Evolutionary conservation across 2,329 filamentous ascomycete species (phyloP).

Genomic region (Fusarium nurragi): DNA sequence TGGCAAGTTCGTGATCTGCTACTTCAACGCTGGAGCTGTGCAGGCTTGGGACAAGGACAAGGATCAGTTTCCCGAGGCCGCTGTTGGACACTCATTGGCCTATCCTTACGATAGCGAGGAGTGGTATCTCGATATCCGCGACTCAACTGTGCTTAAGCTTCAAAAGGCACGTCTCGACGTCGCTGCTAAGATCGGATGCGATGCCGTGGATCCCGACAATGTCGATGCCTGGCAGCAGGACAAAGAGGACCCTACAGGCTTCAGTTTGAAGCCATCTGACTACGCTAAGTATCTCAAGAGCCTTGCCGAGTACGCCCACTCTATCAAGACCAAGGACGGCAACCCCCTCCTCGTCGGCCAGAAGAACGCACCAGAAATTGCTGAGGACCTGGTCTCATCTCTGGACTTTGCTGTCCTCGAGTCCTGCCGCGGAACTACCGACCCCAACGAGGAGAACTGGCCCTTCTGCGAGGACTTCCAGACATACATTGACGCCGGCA

Average conservation of each 20-base stretch:
- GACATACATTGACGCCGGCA: slow-evolving; percentile 43
- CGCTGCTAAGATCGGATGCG: slow-evolving; percentile 46
- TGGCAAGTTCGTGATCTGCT: slow-evolving; percentile 48
- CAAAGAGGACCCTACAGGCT: slow-evolving; percentile 44
- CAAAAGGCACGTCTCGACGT: slow-evolving; percentile 47
- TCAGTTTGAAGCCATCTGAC: slow-evolving; percentile 44
- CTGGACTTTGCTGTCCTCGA: slow-evolving; percentile 51
- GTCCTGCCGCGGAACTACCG: slow-evolving; percentile 46
- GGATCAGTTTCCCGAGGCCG: slow-evolving; percentile 39
- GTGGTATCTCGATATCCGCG: slow-evolving; percentile 46
- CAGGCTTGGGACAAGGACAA: slow-evolving; percentile 45
- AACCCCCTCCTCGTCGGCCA: slow-evolving; percentile 47
- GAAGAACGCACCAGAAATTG: slow-evolving; percentile 47
- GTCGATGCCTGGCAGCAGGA: slow-evolving; percentile 47
- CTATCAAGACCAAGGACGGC: slow-evolving; percentile 39
- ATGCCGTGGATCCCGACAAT: slow-evolving; percentile 50
- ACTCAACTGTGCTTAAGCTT: slow-evolving; percentile 39
- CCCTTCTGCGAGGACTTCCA: slow-evolving; percentile 47
- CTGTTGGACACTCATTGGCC: slow-evolving; percentile 40
- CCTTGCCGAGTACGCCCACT: slow-evolving; percentile 46
- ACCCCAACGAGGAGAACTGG: slow-evolving; percentile 25
- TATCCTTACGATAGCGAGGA: slow-evolving; percentile 44
- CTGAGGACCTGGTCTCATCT: slow-evolving; percentile 36
- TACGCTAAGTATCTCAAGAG: slow-evolving; percentile 45
- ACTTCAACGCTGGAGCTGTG: slow-evolving; percentile 48